Evolutionary conservation across 495 filamentous ascomycete species (phyloP), one percentile per base, ranked within the genome.

Genomic region (Tricharina praecox): DNA sequence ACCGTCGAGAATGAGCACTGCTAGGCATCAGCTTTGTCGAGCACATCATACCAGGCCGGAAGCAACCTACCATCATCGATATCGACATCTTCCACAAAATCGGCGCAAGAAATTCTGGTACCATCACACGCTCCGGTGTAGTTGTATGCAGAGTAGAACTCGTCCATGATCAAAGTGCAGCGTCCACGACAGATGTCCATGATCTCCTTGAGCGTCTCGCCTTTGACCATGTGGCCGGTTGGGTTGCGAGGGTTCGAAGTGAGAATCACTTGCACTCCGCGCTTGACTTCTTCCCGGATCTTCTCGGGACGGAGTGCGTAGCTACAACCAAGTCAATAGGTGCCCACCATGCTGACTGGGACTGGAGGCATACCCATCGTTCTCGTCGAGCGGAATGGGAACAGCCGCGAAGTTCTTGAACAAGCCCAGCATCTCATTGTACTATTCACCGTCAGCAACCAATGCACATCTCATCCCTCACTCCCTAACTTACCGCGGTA

Each of bases 241-340:
- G 88, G 88, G 65, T 95, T 96, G 45, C 88, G 77, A 21, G 88
- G 88, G 67, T 95, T 95, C n/a, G 85, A 93, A 23, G 88, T 95
- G 38, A 95, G 65, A 51, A 96, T 85, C 51, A 94, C 88, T 11
- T 76, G 76, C 25, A 79, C 82, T 50, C 85, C 86, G 56, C 86
- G 76, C 46, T 83, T 78, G 48, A 94, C 86, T 61, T 93, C 86
- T 52, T 86, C 79, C 35, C 78, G 81, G 55, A 96, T 86, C 69
- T 90, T 93, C 58, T 90, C 77, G 4, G 86, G 81, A 56, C 90
- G 79, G 53, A 96, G 88, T 63, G 84, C 30, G 28, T 46, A 46
- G 10, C 28, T 46, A 19, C 7, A 2, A 2, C 81, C 7, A 13
- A n/a, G 23, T 44, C n/a, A 44, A 23, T 26, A 44, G 4, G n/a